Evolutionary conservation across 2,329 filamentous ascomycete genomes (phyloP), one percentile per base, ranked within the genome.

Genomic region (Penicillium corylophilum): DNA sequence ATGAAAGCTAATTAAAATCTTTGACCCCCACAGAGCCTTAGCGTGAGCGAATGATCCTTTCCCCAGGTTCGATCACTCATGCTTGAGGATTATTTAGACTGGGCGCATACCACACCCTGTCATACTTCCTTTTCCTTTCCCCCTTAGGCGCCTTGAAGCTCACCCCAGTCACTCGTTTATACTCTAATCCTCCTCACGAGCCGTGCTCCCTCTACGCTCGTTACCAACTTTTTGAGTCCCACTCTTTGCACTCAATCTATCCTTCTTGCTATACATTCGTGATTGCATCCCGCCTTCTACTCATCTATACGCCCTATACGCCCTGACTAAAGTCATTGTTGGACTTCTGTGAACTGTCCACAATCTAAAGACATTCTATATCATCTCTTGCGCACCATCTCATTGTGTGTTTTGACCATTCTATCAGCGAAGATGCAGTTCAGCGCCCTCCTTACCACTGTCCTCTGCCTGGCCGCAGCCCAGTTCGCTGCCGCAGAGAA

Each of bases 371-470:
- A 23, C 38, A 46, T 40, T 31, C 46, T 38, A 15, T 39, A 41
- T 12, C 24, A 36, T 43, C 39, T 43, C 28, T 47, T 36, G 40
- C 18, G 16, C 23, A 31, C 43, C 4, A 20, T 29, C 35, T 23
- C 18, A 29, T 36, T 16, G 16, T 38, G 31, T 44, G 15, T n/a
- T 44, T 29, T 28, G 20, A 33, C 43, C 42, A 18, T 20, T 33
- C 6, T 10, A 24, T 44, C 45, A 39, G 16, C 52, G 61, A 66
- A 55, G 51, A 74, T 74, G 72, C 72, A 73, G 63, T 61, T 72
- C 57, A 58, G 60, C 54, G 52, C 66, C 23, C 55, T 69, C 41
- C 48, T 67, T 42, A 64, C 70, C 42, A 64, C 68, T 44, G 57
- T 70, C 35, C 61, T 74, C 59, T 65, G 69, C 61, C 56, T 74